Conservation (phyloP, 1,139 yeast genomes). For the Blastobotrys illinoisensis region DNA sequence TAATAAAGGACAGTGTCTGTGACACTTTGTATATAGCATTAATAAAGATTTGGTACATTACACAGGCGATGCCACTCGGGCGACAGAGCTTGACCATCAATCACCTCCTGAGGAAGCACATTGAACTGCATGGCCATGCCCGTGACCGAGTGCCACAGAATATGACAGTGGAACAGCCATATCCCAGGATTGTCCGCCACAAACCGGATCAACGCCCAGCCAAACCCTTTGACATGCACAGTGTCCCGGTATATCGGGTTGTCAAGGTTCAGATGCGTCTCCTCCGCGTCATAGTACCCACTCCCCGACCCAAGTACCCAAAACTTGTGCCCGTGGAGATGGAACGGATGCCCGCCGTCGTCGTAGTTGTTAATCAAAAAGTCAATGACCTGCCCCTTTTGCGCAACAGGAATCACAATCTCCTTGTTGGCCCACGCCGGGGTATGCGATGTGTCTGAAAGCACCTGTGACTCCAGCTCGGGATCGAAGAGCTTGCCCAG, state of each 20-base stretch:
- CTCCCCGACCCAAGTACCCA: conserved; percentile 53
- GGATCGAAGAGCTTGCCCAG: conserved; percentile 10
- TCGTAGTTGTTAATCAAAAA: conserved; percentile 68
- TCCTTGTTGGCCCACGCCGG: conserved; percentile 26
- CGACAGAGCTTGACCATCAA: conserved; percentile 17
- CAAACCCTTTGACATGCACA: conserved; percentile 52
- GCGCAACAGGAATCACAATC: conserved; percentile 37
- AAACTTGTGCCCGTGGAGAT: conserved; percentile 80
- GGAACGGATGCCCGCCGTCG: conserved; percentile 92
- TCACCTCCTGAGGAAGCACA: conserved; percentile 18
- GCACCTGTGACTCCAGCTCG: neutral
- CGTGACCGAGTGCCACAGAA: conserved; percentile 68
- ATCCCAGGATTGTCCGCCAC: conserved; percentile 68
- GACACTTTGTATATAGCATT: too few species aligned
- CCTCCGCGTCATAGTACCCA: conserved; percentile 40
- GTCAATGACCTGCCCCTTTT: conserved; percentile 54
- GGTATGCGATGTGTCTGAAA: neutral
- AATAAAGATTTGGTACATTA: too few species aligned
- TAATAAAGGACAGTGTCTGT: too few species aligned
- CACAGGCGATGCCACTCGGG: conserved; percentile 25
- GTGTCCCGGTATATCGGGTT: conserved; percentile 63
- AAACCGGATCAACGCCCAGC: conserved; percentile 54
- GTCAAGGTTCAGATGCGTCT: conserved; percentile 33
- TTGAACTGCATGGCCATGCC: conserved; percentile 29
- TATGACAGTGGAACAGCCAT: conserved; percentile 74